These are phyloP conservation scores for Trichophyton simii DNA, from an alignment of 2,329 filamentous ascomycete genomes.

Conservation along the genomic window DNA sequence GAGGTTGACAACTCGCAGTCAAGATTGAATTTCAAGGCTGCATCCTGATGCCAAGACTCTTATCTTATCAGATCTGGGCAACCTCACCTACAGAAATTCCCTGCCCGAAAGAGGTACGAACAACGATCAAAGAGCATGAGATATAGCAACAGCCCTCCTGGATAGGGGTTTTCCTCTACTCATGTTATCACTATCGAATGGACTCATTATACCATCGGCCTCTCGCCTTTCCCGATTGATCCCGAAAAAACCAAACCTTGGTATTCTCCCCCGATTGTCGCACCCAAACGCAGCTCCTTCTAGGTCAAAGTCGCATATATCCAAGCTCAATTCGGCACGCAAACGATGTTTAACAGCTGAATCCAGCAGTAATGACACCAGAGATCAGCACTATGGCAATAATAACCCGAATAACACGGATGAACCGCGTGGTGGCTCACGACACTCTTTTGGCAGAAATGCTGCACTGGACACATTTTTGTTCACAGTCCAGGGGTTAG, in stretches of 20 bases:
- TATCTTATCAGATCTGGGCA: slow-evolving; percentile 1
- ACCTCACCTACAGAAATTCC: not conserved
- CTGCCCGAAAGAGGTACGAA: not conserved
- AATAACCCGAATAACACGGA: not conserved
- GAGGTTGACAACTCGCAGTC: not conserved
- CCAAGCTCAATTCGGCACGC: not conserved
- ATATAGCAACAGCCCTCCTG: not conserved
- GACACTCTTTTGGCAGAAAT: not conserved
- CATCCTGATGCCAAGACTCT: not conserved
- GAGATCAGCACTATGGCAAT: not conserved
- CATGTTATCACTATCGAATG: not conserved
- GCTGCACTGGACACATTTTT: not conserved
- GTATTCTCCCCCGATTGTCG: not conserved
- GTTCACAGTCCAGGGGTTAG: not conserved
- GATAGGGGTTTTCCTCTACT: not conserved
- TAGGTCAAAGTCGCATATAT: not conserved
- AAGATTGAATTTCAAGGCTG: not conserved
- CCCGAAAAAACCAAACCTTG: not conserved
- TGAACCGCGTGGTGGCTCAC: not conserved
- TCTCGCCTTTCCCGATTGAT: not conserved
- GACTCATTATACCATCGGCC: not conserved
- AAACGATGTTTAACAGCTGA: not conserved
- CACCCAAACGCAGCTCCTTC: not conserved
- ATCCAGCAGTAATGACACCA: not conserved
- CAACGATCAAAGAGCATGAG: not conserved